phyloP scores from a whole-genome alignment of 192 early-diverging fungal genomes.

The Coemansia sp. region DNA sequence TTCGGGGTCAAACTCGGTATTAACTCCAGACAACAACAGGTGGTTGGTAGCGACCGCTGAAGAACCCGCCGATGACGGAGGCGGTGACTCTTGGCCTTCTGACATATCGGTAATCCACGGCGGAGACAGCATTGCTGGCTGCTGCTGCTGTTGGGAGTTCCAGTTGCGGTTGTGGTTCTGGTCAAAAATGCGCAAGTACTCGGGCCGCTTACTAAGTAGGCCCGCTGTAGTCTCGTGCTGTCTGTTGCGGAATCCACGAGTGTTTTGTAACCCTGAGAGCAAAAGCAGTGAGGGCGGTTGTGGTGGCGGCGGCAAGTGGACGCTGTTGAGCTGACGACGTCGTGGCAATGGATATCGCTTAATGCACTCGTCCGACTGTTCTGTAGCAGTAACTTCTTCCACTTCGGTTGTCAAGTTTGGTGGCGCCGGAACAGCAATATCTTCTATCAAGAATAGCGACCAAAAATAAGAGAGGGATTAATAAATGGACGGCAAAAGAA shows the following conservation, averaged over 20 bases:
- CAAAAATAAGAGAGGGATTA: neutral
- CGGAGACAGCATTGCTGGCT: constrained; percentile 1
- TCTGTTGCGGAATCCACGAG: constrained; percentile 1
- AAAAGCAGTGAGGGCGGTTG: constrained; percentile 5
- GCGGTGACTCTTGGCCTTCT: neutral
- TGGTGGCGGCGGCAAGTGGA: neutral
- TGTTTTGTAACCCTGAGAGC: constrained; percentile 1
- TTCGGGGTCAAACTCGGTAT: constrained; percentile 25
- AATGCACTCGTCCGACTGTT: neutral
- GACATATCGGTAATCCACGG: neutral
- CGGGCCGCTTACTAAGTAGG: constrained; percentile 12
- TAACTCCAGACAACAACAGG: constrained; percentile 38
- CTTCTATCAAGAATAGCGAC: neutral
- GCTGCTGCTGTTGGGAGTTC: constrained; percentile 5
- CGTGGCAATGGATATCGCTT: neutral
- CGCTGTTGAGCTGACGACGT: neutral
- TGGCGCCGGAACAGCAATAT: neutral
- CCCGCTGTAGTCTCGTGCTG: neutral
- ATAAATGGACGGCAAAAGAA: neutral
- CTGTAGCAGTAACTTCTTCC: neutral
- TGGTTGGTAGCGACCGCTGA: constrained; percentile 24
- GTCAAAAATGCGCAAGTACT: constrained; percentile 30
- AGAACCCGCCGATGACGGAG: constrained; percentile 1
- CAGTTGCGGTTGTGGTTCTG: constrained; percentile 2
- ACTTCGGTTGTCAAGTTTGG: neutral